A percentile compares a stretch with the other conserved stretches of the same genome.
Evolutionary conservation across 2,329 filamentous ascomycete genomes (phyloP).

Genomic region (Bipolaris bicolor): DNA sequence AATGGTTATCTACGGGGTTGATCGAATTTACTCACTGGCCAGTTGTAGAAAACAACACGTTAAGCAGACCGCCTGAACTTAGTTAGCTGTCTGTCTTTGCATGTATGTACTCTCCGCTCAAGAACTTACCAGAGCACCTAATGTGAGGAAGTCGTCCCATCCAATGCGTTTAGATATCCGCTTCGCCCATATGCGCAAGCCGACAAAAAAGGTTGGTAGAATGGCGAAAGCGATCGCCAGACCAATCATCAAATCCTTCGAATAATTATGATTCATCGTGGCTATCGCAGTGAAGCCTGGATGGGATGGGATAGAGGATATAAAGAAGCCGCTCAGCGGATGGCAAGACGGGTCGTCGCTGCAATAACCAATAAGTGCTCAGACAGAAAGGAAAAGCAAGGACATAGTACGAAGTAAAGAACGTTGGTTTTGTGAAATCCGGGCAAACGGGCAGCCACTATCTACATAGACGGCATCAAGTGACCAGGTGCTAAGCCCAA

Average conservation of each 20-base stretch:
- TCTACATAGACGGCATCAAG: not conserved
- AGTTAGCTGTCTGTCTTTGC: slow-evolving; percentile 4
- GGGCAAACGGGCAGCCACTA: not conserved
- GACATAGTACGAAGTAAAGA: not conserved
- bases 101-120: not conserved
- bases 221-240: slow-evolving; percentile 29
- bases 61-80: slow-evolving; percentile 22
- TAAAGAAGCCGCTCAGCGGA: not conserved
- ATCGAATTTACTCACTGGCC: slow-evolving; percentile 19
- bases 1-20: not conserved
- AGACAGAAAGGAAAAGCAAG: not conserved
- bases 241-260: slow-evolving; percentile 28
- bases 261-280: slow-evolving; percentile 33
- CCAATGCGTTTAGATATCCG: slow-evolving; percentile 24
- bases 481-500: not conserved
- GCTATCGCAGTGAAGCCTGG: not conserved
- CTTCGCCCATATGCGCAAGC: slow-evolving; percentile 34
- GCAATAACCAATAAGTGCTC: not conserved
- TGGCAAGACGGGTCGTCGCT: not conserved
- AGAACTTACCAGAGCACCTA: slow-evolving; percentile 30
- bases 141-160: slow-evolving; percentile 31
- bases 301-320: not conserved
- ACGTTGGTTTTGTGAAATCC: not conserved
- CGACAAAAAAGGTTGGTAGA: slow-evolving; percentile 24
- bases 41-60: slow-evolving; percentile 30